phyloP scores from a whole-genome alignment of 1,284 basidiomycete species.

The Fomitiporia mediterranea region DNA sequence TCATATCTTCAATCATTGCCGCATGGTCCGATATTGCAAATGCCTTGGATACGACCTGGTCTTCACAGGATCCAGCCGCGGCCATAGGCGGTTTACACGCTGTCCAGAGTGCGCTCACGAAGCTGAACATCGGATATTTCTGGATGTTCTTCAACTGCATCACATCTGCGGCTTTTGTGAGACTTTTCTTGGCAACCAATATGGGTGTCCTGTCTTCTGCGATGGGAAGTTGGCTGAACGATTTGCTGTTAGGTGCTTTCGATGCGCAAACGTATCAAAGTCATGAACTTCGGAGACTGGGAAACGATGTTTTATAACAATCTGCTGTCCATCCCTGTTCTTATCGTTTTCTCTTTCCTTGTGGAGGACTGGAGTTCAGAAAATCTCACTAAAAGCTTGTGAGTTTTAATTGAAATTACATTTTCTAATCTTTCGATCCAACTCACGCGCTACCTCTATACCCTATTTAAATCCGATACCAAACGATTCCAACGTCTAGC shows the following conservation, averaged over 20 bases:
- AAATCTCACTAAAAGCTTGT: slow-evolving; percentile 87
- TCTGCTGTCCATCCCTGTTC: slow-evolving; percentile 88
- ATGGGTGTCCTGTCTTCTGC: too few relatives aligned
- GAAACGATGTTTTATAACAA: slow-evolving; percentile 99
- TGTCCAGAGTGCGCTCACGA: slow-evolving; percentile 47
- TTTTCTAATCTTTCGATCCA: neutral
- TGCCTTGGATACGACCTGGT: slow-evolving; percentile 37
- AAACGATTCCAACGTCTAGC: slow-evolving; percentile 39
- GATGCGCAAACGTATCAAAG: slow-evolving; percentile 97
- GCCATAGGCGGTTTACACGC: slow-evolving; percentile 37
- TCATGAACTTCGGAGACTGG: slow-evolving; percentile 98
- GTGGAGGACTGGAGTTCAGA: slow-evolving; percentile 88
- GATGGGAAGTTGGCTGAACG: too few relatives aligned
- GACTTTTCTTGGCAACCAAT: slow-evolving; percentile 29
- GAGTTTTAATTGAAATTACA: neutral
- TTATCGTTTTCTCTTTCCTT: slow-evolving; percentile 79
- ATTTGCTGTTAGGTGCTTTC: slow-evolving; percentile 63
- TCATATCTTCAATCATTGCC: slow-evolving; percentile 93
- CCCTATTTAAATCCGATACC: slow-evolving; percentile 14
- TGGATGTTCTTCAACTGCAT: slow-evolving; percentile 97
- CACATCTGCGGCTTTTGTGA: slow-evolving; percentile 87
- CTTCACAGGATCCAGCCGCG: slow-evolving; percentile 39
- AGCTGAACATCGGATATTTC: slow-evolving; percentile 82
- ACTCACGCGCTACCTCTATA: neutral
- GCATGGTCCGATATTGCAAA: slow-evolving; percentile 85